Base-by-base conservation (phyloP, 345 rosid genomes). In the Citrus medica region DNA sequence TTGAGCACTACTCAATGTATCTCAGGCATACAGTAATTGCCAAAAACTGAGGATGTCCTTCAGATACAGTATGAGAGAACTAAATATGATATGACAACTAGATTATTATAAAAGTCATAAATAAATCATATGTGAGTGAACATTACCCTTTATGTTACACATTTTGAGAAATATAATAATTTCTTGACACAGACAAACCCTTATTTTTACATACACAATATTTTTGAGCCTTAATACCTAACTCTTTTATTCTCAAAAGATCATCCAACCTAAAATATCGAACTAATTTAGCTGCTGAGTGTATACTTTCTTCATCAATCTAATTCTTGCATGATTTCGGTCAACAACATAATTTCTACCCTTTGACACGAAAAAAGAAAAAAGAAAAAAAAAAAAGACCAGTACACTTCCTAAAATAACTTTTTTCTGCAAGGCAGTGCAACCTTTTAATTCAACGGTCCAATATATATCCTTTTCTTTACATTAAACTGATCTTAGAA, bases 101-200 rank as follows among this genome's bases (percentile, higher is more conserved):
- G 56, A 73, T 58, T 17, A 24, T 6, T 22, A 74, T 28, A 22
- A 30, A 48, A 30, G 38, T 19, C 46, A 62, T 60, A 60, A 60
- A 74, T 61, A 59, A 58, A 72, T 56, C 66, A 72, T n/a, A 58
- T 48, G 22, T 6, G 37, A 53, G 70, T 28, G 25, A 51, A 25
- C 32, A 12, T 40, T 69, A 14, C 53, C 67, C 51, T 84, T 32
- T 32, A 24, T 74, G 75, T 71, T 25, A 58, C 30, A 82, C 24
- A 24, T 48, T 60, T 73, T 3, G 22, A 46, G 27, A 63, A 9
- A 22, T 64, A 6, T 28, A 42, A 38, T 16, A 40, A 73, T 25
- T 60, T 60, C 4, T 27, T 40, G 19, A 38, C 32, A 16, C 16
- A 53, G 66, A 3, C 40, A 40, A 7, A 73, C 25, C 22, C 55